These are phyloP conservation scores for Exophiala calicioides DNA, from an alignment of 2,329 filamentous ascomycete species.

Conservation along the genomic window DNA sequence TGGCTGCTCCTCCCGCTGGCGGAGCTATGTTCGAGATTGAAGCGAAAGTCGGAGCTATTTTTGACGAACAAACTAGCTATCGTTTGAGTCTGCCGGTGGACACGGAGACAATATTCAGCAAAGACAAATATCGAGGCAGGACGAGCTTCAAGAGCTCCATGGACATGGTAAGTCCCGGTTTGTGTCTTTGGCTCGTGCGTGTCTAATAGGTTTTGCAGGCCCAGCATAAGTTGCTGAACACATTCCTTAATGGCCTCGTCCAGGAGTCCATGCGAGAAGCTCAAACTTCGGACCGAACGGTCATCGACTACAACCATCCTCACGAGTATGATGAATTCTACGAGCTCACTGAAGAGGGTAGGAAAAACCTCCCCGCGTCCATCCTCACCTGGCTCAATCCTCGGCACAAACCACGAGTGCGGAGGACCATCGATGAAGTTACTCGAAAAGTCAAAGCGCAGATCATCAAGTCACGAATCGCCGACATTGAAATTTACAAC, in stretches of 20 bases:
- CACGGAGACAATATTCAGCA: constrained; percentile 69
- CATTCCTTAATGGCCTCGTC: constrained; percentile 74
- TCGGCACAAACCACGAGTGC: constrained; percentile 63
- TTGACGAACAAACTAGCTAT: constrained; percentile 65
- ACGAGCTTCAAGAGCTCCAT: constrained; percentile 82
- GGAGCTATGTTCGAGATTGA: constrained; percentile 86
- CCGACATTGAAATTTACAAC: constrained; percentile 83
- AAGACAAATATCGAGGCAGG: constrained; percentile 50
- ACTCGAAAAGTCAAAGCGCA: constrained; percentile 70
- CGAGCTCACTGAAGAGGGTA: constrained; percentile 64
- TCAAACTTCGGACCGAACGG: constrained; percentile 54
- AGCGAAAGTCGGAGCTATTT: constrained; percentile 83
- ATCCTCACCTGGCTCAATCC: constrained; percentile 63
- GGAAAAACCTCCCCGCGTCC: constrained; percentile 63
- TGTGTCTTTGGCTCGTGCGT: not conserved
- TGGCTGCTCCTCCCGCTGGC: constrained; percentile 52
- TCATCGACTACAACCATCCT: constrained; percentile 77
- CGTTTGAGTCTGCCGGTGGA: constrained; percentile 67
- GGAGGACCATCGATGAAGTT: constrained; percentile 64
- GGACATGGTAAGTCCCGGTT: constrained; percentile 67
- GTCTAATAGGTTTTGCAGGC: constrained; percentile 48
- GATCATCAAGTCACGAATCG: constrained; percentile 88
- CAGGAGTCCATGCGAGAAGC: constrained; percentile 44
- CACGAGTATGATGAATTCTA: constrained; percentile 83
- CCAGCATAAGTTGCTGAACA: constrained; percentile 82